Conservation (phyloP, 2,329 filamentous ascomycete genomes). For the Akanthomyces lecanii region DNA sequence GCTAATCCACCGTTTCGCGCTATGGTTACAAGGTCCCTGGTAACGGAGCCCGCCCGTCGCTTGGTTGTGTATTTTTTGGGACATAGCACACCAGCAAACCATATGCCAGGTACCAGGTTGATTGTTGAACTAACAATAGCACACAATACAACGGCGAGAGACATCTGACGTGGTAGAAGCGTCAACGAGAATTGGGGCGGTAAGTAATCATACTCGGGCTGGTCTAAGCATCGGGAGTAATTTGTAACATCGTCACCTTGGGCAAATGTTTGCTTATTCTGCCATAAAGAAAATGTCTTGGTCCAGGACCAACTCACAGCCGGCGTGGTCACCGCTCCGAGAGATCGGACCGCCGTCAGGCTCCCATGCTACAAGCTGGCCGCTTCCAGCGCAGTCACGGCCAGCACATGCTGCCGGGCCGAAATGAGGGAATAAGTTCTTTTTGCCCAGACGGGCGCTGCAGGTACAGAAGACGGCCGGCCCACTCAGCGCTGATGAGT, state of each 20-base stretch:
- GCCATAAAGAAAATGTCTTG: not conserved
- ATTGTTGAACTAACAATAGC: conserved; percentile 1
- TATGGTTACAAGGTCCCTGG: not conserved
- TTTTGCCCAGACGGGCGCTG: not conserved
- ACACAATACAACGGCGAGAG: not conserved
- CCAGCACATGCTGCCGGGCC: not conserved
- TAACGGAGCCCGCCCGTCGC: not conserved
- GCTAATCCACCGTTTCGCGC: conserved; percentile 12
- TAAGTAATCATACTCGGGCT: not conserved
- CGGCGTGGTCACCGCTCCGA: not conserved
- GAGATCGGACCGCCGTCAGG: not conserved
- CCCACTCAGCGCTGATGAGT: not conserved
- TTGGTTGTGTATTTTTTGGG: not conserved
- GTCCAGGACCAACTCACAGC: not conserved
- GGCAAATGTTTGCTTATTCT: not conserved
- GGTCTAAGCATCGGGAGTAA: not conserved
- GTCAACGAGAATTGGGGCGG: not conserved
- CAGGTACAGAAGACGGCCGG: conserved; percentile 5
- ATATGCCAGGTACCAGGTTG: not conserved
- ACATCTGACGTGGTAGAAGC: not conserved
- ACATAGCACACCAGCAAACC: not conserved
- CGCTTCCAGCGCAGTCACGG: not conserved
- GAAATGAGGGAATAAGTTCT: not conserved
- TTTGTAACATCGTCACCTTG: not conserved
- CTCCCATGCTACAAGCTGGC: not conserved